Evolutionary conservation across 352 stramenopile species (phyloP), one percentile per base, ranked within the genome.

Genomic region (Pythium biforme): DNA sequence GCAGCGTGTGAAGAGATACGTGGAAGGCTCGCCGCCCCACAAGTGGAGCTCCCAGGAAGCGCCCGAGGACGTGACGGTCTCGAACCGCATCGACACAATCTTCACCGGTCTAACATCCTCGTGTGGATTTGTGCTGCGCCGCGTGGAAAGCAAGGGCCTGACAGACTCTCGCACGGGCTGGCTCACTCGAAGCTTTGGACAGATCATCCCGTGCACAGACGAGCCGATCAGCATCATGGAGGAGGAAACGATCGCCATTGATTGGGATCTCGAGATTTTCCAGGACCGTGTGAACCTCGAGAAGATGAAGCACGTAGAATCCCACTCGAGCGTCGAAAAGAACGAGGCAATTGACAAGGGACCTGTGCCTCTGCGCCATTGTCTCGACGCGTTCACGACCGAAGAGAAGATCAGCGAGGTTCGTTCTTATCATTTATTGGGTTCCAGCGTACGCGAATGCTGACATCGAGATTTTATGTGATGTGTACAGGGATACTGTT

Each of bases 401-500:
- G 85, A 94, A 59, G 87, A 96, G 54, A 94, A 93, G 61, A 94
- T 96, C 61, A 90, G 70, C 39, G 87, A 96, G 59, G 75, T 54
- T 51, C 23, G 55, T 62, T 0, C 5, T 29, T 41, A 27, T 23
- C 2, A 14, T 48, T 0, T 1, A 37, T 19, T 0, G 19, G 9
- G 3, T 11, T n/a, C 23, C 50, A 9, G 23, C 33, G 47, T 6
- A 9, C 22, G 11, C 9, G 14, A 48, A 7, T 25, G 0, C 40
- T 40, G 11, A 41, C 7, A 31, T n/a, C 40, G n/a, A n/a, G n/a
- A n/a, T 27, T 46, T 8, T 20, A 53, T 40, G 1, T 49, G 48
- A 20, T 66, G 37, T n/a, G 15, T 39, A 6, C 48, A 77, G 58
- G 86, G 97, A 62, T 99, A 99, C 73, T 99, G 97, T 76, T 97